Evolutionary conservation across 352 stramenopile species (phyloP).

Genomic region (Poterioochromonas sp.): DNA sequence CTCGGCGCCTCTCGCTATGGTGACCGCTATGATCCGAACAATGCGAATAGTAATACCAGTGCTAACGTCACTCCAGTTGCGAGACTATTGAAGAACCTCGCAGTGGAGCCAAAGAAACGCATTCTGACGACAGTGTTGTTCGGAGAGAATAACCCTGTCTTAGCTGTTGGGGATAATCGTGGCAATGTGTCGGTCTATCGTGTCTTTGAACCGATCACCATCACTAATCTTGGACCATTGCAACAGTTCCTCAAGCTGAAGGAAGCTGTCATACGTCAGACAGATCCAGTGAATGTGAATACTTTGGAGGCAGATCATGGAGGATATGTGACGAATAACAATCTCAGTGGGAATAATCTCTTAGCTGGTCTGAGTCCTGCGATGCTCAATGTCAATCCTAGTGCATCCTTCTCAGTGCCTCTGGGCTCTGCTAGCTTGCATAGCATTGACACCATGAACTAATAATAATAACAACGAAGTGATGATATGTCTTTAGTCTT

Average conservation of each 20-base stretch:
- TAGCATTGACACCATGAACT: too few relatives aligned
- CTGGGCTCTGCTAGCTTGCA: too few relatives aligned
- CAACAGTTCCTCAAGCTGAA: background rate
- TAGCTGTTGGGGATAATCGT: background rate
- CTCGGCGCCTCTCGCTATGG: background rate
- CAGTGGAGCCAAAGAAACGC: background rate
- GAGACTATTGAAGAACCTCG: background rate
- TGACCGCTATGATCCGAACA: background rate
- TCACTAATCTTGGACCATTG: background rate
- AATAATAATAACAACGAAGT: too few relatives aligned
- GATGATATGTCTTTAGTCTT: too few relatives aligned
- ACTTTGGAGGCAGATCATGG: background rate
- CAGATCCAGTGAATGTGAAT: background rate
- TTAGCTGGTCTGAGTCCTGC: too few relatives aligned
- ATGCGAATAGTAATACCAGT: background rate
- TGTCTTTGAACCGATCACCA: background rate
- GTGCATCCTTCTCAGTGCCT: too few relatives aligned
- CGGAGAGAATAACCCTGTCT: background rate
- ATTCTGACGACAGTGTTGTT: slow-evolving; percentile 15
- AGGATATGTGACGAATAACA: too few relatives aligned
- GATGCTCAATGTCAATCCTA: too few relatives aligned
- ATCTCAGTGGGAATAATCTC: too few relatives aligned
- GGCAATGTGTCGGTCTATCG: slow-evolving; percentile 6
- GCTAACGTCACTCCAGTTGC: background rate
- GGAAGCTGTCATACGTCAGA: background rate